Evolutionary conservation across 179 eudicot species (phyloP), one percentile per base, ranked within the genome.

Genomic region (Spinacia oleracea): DNA sequence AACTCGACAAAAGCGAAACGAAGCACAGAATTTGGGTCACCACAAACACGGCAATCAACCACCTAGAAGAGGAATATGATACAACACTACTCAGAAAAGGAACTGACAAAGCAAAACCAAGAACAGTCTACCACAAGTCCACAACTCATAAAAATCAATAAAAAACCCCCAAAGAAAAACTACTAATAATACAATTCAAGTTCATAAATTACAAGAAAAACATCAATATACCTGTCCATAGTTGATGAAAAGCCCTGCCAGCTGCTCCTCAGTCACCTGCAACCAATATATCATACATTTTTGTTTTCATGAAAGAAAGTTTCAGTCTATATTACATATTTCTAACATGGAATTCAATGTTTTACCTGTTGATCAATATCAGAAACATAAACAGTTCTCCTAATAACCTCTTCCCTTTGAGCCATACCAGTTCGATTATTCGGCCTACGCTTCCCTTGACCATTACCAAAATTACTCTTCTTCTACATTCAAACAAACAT

Each of bases 321-420:
- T 15, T 53, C 1, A 21, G 58, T 53, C 18, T 2, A 0, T 42
- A 23, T 1, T 4, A 29, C 3, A 21, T 32, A 6, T n/a, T n/a
- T n/a, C n/a, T n/a, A n/a, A n/a, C n/a, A n/a, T n/a, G n/a, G n/a
- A n/a, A n/a, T n/a, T n/a, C n/a, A n/a, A n/a, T n/a, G n/a, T n/a
- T n/a, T n/a, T 77, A 91, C 98, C 97, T 91, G 97, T 38, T 95
- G 98, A 86, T 93, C 98, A 86, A 95, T 95, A 73, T 95, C 98
- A 72, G 98, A 95, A 9, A 95, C 98, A 87, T 93, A 95, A 25
- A 95, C 97, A 40, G 98, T 95, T 87, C 97, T 91, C 86, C 90
- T 85, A 76, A 95, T 95, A 20, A 90, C 93, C 50, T 95, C 98
- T 32, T 95, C 98, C 75, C 91, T 78, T 77, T 95, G 98, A 0